Evolutionary conservation across 306 rosid genomes (phyloP).

Genomic region (Castanea mollissima): DNA sequence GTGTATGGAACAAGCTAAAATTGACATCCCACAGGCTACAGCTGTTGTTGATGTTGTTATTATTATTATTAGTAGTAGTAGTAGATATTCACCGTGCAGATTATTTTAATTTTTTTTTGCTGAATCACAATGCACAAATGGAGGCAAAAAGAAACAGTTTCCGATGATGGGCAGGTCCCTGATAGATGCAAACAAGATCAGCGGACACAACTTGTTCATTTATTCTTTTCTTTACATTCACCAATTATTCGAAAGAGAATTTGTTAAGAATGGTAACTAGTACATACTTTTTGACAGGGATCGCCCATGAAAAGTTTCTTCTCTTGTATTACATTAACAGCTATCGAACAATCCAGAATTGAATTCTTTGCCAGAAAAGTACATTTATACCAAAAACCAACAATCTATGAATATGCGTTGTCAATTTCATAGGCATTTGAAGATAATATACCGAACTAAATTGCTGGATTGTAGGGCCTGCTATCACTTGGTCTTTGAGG

Average conservation of each 20-base stretch:
- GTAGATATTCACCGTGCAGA: too few species aligned
- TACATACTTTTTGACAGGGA: neutral
- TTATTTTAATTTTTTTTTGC: too few species aligned
- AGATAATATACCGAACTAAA: constrained; percentile 1
- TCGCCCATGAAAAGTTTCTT: constrained; percentile 7
- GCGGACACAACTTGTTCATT: neutral
- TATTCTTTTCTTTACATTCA: neutral
- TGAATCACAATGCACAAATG: neutral
- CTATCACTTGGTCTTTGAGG: neutral
- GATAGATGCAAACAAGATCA: neutral
- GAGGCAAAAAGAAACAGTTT: neutral
- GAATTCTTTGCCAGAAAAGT: constrained; percentile 20
- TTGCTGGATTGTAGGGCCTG: neutral
- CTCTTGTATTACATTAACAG: neutral
- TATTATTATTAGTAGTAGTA: too few species aligned
- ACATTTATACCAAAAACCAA: neutral
- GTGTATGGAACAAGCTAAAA: neutral
- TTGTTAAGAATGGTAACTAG: neutral
- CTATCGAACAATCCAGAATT: neutral
- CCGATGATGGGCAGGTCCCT: neutral
- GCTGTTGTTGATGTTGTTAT: neutral
- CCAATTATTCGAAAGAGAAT: neutral
- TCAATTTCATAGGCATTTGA: constrained; percentile 3
- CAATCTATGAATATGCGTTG: constrained; percentile 5
- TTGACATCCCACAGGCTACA: neutral